Base-by-base conservation (phyloP, 768 basidiomycete species). In the Termitomyces bulborhizus region DNA sequence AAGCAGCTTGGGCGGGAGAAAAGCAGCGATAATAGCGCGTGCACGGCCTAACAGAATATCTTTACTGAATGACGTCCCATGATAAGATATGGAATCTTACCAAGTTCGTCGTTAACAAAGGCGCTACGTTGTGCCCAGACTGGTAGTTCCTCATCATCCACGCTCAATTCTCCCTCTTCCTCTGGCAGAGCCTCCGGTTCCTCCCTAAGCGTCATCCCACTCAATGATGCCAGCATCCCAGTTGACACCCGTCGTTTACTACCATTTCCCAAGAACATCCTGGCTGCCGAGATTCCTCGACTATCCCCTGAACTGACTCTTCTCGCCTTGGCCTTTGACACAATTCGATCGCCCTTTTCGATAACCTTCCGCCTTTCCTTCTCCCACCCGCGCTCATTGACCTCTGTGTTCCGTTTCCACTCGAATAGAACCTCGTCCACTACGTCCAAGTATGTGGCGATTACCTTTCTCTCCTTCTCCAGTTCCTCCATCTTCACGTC, bases 381-480 rank as follows among this genome's bases (percentile, higher is more conserved):
- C 63, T 78, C 79, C 66, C 75, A 75, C 6, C 72, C 72, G 32
- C 76, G 72, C 56, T 83, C 78, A 27, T 64, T 70, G 63, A 76
- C 75, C 29, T 77, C 69, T 57, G 71, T 72, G 5, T 73, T 74
- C 61, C 74, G 78, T 52, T 71, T 74, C 1, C 84, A 83, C 6
- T 81, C 81, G 56, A 94, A 93, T 13, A 94, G 65, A 3, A 87
- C 85, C 55, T 85, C 82, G 61, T 93, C 91, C 3, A 92, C 90
- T n/a, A 84, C 75, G 58, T 90, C 82, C 56, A 92, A 65, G 66
- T 93, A 94, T 46, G 71, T 66, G 37, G 68, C 66, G 3, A 93
- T 79, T 4, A 80, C 76, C 1, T 67, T 68, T 59, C 79, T 71
- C 66, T 92, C 89, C 65, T 75, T 81, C 60, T 39, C 65, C 54